Base-by-base conservation (phyloP, 768 basidiomycete genomes). In the Panaeolus papilionaceus region DNA sequence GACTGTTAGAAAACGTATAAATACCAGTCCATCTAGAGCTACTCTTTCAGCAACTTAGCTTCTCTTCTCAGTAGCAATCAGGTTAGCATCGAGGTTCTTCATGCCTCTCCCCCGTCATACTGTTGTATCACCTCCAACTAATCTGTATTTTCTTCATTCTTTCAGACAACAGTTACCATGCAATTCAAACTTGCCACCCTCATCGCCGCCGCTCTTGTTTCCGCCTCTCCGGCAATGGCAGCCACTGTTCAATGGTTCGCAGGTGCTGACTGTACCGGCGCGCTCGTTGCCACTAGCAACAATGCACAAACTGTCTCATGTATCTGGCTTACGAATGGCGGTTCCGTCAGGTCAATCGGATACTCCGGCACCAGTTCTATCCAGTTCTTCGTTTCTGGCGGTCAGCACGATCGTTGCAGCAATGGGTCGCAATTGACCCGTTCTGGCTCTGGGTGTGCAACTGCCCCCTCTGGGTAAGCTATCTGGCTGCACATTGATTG, bases 381-480 rank as follows among this genome's bases (percentile, higher is more conserved):
- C 67, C 14, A 67, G 20, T 71, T 73, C 70, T 71, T 18, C 64
- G n/a, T 63, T 3, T 70, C 70, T 51, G 69, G 69, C 40, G 72
- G 72, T 58, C 63, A 23, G 38, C 69, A 73, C 67, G 67, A 70
- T 67, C 14, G 42, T 39, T 73, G 72, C 65, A 67, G 64, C 65
- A 67, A 71, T 69, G 72, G 70, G 20, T 26, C 67, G 58, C n/a
- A 61, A 8, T 65, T 70, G 65, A 64, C 51, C 2, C 62, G 26
- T 42, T 42, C 37, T n/a, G 69, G 71, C 33, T 72, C 71, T 62
- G 71, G 71, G 68, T 72, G 71, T 67, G 64, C 67, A 47, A 70
- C 65, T 49, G 69, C 71, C 18, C 71, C 71, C 65, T 45, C 42
- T 28, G 69, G 69, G 71, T 72, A 68, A 67, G 69, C 26, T 61